Percentiles rank a stretch among this genome's conserved stretches.
Evolutionary conservation across 1,284 basidiomycete genomes (phyloP).

Genomic region (Inonotus hispidus): DNA sequence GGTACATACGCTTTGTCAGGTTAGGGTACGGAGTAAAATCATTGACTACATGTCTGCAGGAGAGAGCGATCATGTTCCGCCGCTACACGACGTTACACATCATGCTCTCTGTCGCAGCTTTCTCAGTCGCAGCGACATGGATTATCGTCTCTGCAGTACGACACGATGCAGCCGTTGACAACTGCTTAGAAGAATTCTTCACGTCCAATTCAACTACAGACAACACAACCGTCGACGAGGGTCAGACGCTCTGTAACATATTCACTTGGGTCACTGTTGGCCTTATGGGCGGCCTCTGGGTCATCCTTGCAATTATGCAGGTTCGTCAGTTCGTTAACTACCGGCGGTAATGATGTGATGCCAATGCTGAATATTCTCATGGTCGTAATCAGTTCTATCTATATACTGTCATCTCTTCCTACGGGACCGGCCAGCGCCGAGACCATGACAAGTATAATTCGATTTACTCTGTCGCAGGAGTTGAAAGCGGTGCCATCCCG

Average conservation of each 20-base stretch:
- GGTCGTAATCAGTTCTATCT: slow-evolving; percentile 54
- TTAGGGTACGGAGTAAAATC: slow-evolving; percentile 1
- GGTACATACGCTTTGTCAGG: slow-evolving; percentile 37
- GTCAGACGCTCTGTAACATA: slow-evolving; percentile 71
- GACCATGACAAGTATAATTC: slow-evolving; percentile 81
- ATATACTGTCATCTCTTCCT: slow-evolving; percentile 64
- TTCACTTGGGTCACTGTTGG: slow-evolving; percentile 92
- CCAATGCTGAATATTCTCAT: slow-evolving; percentile 15
- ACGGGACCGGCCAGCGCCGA: slow-evolving; percentile 65
- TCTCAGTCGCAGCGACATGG: slow-evolving; percentile 76
- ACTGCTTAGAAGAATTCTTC: slow-evolving; percentile 65
- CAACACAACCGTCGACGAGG: slow-evolving; percentile 39
- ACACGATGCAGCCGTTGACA: slow-evolving; percentile 63
- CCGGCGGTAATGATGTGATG: not conserved
- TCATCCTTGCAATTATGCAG: slow-evolving; percentile 70
- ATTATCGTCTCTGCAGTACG: slow-evolving; percentile 70
- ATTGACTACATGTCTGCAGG: slow-evolving; percentile 39
- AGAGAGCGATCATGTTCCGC: slow-evolving; percentile 71
- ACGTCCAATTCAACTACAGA: slow-evolving; percentile 27
- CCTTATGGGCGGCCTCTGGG: slow-evolving; percentile 83
- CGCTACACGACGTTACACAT: slow-evolving; percentile 71
- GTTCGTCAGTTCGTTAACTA: slow-evolving; percentile 37
- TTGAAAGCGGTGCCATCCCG: slow-evolving; percentile 56
- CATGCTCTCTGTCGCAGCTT: slow-evolving; percentile 51
- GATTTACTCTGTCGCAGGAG: slow-evolving; percentile 61